A percentile compares a stretch with the other conserved stretches of the same genome.
Evolutionary conservation across 805 yeast genomes (phyloP).

Genomic region (Kregervanrija pseudodelftensis): DNA sequence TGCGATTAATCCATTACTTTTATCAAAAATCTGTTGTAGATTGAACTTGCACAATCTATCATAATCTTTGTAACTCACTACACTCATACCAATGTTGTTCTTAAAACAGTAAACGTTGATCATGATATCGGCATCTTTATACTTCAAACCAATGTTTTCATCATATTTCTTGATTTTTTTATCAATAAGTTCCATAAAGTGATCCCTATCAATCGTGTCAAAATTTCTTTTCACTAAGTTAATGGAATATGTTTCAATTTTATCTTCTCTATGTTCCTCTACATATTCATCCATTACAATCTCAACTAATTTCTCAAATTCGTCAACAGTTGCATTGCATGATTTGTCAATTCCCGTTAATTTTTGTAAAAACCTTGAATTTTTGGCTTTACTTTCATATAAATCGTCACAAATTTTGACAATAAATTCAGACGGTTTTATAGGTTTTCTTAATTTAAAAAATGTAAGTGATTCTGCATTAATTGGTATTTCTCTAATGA

Average conservation of each 20-base stretch:
- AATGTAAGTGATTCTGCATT: slow-evolving; percentile 83
- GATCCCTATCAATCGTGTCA: slow-evolving; percentile 61
- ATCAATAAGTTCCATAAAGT: slow-evolving; percentile 56
- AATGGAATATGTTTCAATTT: slow-evolving; percentile 56
- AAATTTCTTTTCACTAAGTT: slow-evolving; percentile 76
- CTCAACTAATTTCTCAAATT: slow-evolving; percentile 45
- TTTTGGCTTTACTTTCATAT: slow-evolving; percentile 41
- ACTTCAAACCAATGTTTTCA: slow-evolving; percentile 46
- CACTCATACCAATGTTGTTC: slow-evolving; percentile 81
- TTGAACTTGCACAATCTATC: slow-evolving; percentile 62
- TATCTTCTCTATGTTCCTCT: slow-evolving; percentile 5
- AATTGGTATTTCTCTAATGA: slow-evolving; percentile 53
- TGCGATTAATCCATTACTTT: slow-evolving; percentile 17
- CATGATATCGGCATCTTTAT: slow-evolving; percentile 71
- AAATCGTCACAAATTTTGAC: slow-evolving; percentile 56
- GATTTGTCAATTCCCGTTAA: slow-evolving; percentile 75
- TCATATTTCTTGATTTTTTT: slow-evolving; percentile 43
- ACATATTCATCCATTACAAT: slow-evolving; percentile 12
- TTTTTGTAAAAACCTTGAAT: slow-evolving; percentile 69
- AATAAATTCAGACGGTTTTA: slow-evolving; percentile 71
- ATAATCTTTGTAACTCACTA: slow-evolving; percentile 50
- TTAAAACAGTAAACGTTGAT: slow-evolving; percentile 85
- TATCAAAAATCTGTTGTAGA: slow-evolving; percentile 71
- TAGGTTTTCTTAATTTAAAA: slow-evolving; percentile 71
- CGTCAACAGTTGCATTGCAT: slow-evolving; percentile 64